Percentiles rank a stretch among this genome's conserved stretches.
Evolutionary conservation across 495 filamentous ascomycete species (phyloP).

Genomic region (Hyaloscypha finlandica): DNA sequence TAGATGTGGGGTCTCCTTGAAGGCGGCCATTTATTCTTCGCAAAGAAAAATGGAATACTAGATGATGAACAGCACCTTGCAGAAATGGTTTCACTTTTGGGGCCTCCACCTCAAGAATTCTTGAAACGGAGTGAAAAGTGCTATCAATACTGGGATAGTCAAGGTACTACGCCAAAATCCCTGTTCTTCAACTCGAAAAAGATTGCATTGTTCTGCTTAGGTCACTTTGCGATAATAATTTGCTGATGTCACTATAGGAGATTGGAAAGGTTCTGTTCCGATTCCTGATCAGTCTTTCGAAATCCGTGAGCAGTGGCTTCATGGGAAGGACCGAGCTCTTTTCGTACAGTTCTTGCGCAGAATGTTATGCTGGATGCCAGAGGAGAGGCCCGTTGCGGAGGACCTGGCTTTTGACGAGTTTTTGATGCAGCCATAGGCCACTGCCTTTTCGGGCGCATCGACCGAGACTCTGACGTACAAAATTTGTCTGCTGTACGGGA

Average conservation of each 20-base stretch:
- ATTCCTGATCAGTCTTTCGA: slow-evolving; percentile 40
- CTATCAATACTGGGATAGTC: slow-evolving; percentile 32
- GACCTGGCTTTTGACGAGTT: slow-evolving; percentile 35
- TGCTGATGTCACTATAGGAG: slow-evolving; percentile 34
- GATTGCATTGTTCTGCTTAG: too few species aligned
- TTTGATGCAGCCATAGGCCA: slow-evolving; percentile 15
- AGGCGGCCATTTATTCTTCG: slow-evolving; percentile 32
- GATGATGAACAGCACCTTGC: slow-evolving; percentile 35
- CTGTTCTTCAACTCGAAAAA: slow-evolving; percentile 16
- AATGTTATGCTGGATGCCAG: slow-evolving; percentile 35
- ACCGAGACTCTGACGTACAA: too few species aligned
- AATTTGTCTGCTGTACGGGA: too few species aligned
- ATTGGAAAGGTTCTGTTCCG: slow-evolving; percentile 36
- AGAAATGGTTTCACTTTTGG: slow-evolving; percentile 34
- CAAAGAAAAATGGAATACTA: slow-evolving; percentile 24
- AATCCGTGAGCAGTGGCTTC: slow-evolving; percentile 30
- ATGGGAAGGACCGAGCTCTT: slow-evolving; percentile 28
- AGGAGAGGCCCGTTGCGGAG: slow-evolving; percentile 33
- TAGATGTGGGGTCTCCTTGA: slow-evolving; percentile 37
- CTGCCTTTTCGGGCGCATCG: too few species aligned
- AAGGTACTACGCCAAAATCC: slow-evolving; percentile 28
- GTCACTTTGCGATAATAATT: too few species aligned
- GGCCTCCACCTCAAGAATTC: slow-evolving; percentile 33
- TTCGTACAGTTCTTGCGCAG: slow-evolving; percentile 33
- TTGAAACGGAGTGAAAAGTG: slow-evolving; percentile 32